Evolutionary conservation across 202 grass and related monocot genomes (phyloP), one percentile per base, ranked within the genome.

Genomic region (Panicum hallii): DNA sequence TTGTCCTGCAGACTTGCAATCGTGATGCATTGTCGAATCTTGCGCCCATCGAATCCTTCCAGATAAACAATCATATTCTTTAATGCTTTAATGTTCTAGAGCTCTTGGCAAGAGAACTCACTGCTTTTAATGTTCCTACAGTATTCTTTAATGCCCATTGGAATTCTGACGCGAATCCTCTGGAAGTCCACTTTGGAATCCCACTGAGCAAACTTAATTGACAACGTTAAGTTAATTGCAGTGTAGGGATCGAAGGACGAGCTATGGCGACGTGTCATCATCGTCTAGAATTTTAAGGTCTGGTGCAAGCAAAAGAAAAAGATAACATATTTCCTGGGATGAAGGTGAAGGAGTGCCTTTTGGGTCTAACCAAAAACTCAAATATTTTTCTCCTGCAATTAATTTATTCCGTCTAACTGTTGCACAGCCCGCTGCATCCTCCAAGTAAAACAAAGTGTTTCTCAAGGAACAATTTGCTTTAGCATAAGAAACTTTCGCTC

Each of bases 181-280:
- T 56, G 5, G 7, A 57, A 57, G 32, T 57, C 2, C 12, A n/a
- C 71, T 75, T 75, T 75, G 53, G 73, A 76, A 76, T 76, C 73
- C 73, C 73, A 76, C 55, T 23, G 73, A 60, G 11, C 19, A 76
- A 42, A 76, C 57, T 19, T 58, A 56, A 58, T 17, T 40, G 63
- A 10, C 32, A 66, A 32, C 12, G 36, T 26, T 34, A 63, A 7
- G 13, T 63, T 32, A 34, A 30, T 32, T 34, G 61, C 28, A 15
- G 26, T 0, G 28, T 32, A 15, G 61, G 28, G 61, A 63, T 34
- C 34, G 28, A 63, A 63, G 26, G 12, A 34, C 62, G 14, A 64
- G 62, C 62, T 36, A 11, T 17, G 62, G 28, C 28, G 12, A 55
- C 52, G 7, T 52, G 30, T 36, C 23, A 50, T 34, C 26, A 17